Evolutionary conservation across 345 rosid genomes (phyloP), one percentile per base, ranked within the genome.

Genomic region (Dipteronia sinensis): DNA sequence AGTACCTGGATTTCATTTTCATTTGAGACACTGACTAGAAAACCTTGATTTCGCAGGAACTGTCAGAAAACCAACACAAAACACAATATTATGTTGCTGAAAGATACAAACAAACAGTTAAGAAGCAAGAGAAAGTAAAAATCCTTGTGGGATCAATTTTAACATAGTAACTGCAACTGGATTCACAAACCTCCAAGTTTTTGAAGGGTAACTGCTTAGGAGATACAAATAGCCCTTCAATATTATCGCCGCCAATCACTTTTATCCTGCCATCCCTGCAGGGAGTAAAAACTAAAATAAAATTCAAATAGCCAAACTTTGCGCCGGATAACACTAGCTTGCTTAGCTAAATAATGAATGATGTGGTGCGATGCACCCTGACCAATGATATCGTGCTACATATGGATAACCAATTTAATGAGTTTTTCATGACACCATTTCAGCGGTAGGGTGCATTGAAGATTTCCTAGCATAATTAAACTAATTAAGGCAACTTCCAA

Each of bases 251-350:
- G 42, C 97, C 98, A 73, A 94, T 83, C 73, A 96, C 95, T 86
- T 94, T 94, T 76, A 96, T 92, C 82, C 94, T 87, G 61, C 97
- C 98, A 84, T 96, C 98, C 72, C 98, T 96, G 76, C 69, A 69
- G 75, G 16, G 4, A 65, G 38, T 53, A 23, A 69, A 23, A 55
- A 49, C 25, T 25, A 20, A 8, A 42, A 63, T 12, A 22, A 64
- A 69, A 20, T 22, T 34, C 40, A 49, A 25, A 15, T 38, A 74
- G 47, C 34, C 7, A 75, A 75, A 31, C 34, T n/a, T 1, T n/a
- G 3, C 31, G 0, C 31, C 25, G 44, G 13, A n/a, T 64, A 20
- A 15, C 20, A 29, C 6, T 1, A 6, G 17, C 27, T 10, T n/a
- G 40, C 22, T 22, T 59, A 0, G 11, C 7, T 19, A 38, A 58